Conservation (phyloP, 345 rosid species). For the Litchi chinensis region DNA sequence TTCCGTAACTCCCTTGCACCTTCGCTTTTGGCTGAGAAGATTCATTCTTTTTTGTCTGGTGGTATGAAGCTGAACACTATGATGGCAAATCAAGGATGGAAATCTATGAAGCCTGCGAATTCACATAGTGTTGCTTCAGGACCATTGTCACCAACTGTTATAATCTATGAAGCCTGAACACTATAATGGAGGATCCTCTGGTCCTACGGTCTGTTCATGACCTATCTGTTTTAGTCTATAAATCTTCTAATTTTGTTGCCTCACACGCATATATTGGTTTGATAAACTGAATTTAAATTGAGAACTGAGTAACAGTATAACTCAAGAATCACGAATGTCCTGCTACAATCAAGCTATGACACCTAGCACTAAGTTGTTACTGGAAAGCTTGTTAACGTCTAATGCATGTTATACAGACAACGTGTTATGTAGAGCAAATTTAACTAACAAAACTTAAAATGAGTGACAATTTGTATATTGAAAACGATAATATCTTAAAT, state of each 20-base stretch:
- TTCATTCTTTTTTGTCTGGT: no score
- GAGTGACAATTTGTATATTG: not conserved
- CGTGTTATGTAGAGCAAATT: not conserved
- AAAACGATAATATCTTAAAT: not conserved
- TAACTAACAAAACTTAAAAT: not conserved
- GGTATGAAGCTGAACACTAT: no score
- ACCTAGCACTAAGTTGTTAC: not conserved
- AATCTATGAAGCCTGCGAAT: no score
- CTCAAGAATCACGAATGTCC: not conserved
- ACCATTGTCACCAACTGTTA: no score
- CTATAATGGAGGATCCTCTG: constrained; percentile 81
- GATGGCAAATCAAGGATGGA: no score
- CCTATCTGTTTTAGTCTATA: constrained; percentile 8
- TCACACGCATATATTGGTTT: not conserved
- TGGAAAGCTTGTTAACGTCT: not conserved
- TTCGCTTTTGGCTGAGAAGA: no score
- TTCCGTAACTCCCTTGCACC: no score
- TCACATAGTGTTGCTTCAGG: no score
- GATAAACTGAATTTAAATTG: not conserved
- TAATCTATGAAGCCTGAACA: no score
- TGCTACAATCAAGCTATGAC: not conserved
- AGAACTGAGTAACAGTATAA: not conserved
- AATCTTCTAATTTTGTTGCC: constrained; percentile 10
- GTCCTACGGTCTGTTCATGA: constrained; percentile 57
- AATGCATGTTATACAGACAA: not conserved